Base-by-base conservation (phyloP, 2,329 filamentous ascomycete species). In the Capronia americana region DNA sequence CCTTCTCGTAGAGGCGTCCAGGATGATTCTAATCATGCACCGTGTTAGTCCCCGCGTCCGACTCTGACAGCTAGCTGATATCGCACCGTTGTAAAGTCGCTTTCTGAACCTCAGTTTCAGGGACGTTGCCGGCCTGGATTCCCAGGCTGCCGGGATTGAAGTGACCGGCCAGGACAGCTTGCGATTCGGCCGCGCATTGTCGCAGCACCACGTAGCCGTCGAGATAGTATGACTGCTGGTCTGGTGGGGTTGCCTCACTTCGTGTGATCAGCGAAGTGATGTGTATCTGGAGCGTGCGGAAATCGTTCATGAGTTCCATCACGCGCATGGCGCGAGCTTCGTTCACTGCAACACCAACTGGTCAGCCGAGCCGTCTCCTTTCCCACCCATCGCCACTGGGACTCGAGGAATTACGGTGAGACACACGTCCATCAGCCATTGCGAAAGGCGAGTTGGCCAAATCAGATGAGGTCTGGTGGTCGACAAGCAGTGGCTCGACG, bases 241-340 rank as follows among this genome's bases (percentile, higher is more conserved):
- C 78, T 4, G 83, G 79, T 32, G 83, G 80, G 23, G 80, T 80
- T 30, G 82, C 79, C 65, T 83, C 81, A 65, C 86, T 81, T 67
- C 86, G 81, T 32, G 82, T 68, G 46, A 74, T 65, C 28, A 71
- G 65, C 23, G 70, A 70, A 6, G 66, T 80, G 64, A 89, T 85
- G 74, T 87, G 86, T 68, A 84, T 76, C 69, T 88, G 84, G 3
- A 88, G 77, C 63, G 85, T 86, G 61, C 86, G 85, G 74, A 87
- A 89, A 77, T 89, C 87, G 69, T 83, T 84, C 79, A 89, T 86
- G 74, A 89, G 83, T 76, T 89, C 87, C 55, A 86, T 81, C 70
- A 89, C 79, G 71, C 87, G 84, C 75, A 89, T 80, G 57, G 87
- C 87, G 73, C 87, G 85, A 65, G 85, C 86, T 74, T 88, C 83